A percentile compares a stretch with the other conserved stretches of the same genome.
These are phyloP conservation scores for Escallonia herrerae DNA, from an alignment of 129 eudicot genomes.

Conservation along the genomic window DNA sequence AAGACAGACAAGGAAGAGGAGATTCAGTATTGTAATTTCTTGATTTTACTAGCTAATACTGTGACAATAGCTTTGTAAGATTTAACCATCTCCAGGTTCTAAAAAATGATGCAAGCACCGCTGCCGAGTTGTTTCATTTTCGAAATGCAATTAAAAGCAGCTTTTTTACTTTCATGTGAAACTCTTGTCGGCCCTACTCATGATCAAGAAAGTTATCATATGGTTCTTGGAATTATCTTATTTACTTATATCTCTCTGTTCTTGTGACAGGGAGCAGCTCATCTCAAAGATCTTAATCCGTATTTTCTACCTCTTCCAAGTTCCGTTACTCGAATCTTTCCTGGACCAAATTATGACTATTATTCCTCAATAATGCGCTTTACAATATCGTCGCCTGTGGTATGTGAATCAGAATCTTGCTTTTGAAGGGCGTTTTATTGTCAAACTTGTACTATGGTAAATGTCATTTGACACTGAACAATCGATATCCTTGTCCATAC, in stretches of 20 bases:
- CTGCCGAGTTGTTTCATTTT: no score
- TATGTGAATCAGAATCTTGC: constrained; percentile 27
- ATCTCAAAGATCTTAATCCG: constrained; percentile 55
- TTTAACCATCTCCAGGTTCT: no score
- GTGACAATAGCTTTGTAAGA: no score
- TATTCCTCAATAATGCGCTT: constrained; percentile 75
- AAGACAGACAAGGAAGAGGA: no score
- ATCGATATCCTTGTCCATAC: background rate
- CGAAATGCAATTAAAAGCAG: no score
- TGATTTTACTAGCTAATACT: no score
- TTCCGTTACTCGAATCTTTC: constrained; percentile 71
- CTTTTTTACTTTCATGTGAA: no score
- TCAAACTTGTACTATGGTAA: background rate
- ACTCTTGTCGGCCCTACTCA: no score
- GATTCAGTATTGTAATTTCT: no score
- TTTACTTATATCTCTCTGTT: constrained; percentile 7
- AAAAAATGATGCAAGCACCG: no score
- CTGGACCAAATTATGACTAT: constrained; percentile 91
- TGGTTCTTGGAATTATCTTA: background rate
- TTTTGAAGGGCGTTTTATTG: constrained; percentile 3
- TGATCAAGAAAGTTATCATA: background rate
- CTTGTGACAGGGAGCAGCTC: constrained; percentile 43
- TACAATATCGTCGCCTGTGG: constrained; percentile 87
- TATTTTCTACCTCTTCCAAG: constrained; percentile 74
- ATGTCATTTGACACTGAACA: background rate